Percentiles rank a stretch among this genome's conserved stretches.
phyloP scores from a whole-genome alignment of 768 basidiomycete genomes.

The Chalciporus pseudorubinellus region DNA sequence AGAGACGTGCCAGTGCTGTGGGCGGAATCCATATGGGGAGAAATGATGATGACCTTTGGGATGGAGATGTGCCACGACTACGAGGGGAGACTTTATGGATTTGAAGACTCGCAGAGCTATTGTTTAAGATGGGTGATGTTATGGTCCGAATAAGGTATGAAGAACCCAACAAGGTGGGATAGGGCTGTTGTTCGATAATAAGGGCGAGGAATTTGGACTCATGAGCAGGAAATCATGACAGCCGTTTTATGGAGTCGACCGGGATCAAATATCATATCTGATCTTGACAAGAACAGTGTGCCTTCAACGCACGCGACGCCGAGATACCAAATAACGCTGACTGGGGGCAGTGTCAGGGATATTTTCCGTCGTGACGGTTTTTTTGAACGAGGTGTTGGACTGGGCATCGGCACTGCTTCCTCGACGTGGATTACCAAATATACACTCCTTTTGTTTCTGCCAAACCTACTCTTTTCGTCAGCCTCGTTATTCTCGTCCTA shows the following conservation, averaged over 20 bases:
- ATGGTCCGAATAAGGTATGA: neutral
- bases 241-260: neutral
- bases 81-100: neutral
- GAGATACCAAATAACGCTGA: neutral
- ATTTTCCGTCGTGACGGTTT: neutral
- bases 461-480: neutral
- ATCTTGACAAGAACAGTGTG: neutral
- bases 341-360: neutral
- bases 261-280: neutral
- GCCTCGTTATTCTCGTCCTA: neutral
- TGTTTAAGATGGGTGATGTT: neutral
- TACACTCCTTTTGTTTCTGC: neutral
- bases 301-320: neutral
- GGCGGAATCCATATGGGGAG: neutral
- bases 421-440: no score
- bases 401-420: no score
- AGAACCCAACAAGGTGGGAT: neutral
- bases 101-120: neutral
- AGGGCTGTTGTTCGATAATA: neutral
- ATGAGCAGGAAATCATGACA: neutral
- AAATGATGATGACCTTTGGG: neutral
- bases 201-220: slow-evolving; percentile 1
- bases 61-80: neutral
- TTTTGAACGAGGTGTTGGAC: neutral
- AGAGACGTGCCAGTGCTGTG: neutral